These are phyloP conservation scores for Lichtheimia corymbifera DNA, from an alignment of 371 early-diverging fungal genomes.

Conservation along the genomic window DNA sequence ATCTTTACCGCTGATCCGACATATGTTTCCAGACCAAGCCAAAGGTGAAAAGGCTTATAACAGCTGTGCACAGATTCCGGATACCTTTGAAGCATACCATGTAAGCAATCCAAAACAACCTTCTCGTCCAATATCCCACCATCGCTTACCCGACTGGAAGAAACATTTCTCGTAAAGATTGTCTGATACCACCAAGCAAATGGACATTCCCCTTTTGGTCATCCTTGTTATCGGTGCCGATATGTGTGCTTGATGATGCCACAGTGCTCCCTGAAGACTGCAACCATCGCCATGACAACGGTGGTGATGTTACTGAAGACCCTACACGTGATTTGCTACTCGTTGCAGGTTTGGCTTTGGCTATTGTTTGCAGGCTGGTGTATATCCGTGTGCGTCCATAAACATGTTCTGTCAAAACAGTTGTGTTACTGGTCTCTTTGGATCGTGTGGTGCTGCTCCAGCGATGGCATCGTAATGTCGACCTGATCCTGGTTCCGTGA, in stretches of 20 bases:
- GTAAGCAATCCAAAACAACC: not conserved
- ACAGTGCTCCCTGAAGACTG: slow-evolving; percentile 14
- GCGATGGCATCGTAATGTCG: too few species aligned
- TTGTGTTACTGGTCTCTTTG: not conserved
- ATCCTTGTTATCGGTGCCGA: not conserved
- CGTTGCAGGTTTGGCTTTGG: slow-evolving; percentile 44
- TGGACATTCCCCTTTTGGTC: slow-evolving; percentile 3
- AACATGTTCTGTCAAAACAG: slow-evolving; percentile 51
- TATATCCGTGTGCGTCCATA: slow-evolving; percentile 61
- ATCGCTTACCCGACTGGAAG: slow-evolving; percentile 59
- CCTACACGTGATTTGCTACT: slow-evolving; percentile 39
- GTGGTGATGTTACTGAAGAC: slow-evolving; percentile 40
- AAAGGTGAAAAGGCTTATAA: slow-evolving; percentile 63
- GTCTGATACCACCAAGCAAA: slow-evolving; percentile 31
- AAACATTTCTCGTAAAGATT: slow-evolving; percentile 61
- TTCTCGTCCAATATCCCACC: too few species aligned
- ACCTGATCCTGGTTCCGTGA: too few species aligned
- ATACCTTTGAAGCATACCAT: slow-evolving; percentile 21
- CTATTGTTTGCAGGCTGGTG: slow-evolving; percentile 49
- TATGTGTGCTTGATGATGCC: slow-evolving; percentile 6
- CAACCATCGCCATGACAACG: slow-evolving; percentile 54
- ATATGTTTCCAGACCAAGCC: slow-evolving; percentile 68
- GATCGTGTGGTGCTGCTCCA: too few species aligned
- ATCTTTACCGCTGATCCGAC: slow-evolving; percentile 61
- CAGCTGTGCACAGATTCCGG: slow-evolving; percentile 55